Evolutionary conservation across 2,329 filamentous ascomycete genomes (phyloP), one percentile per base, ranked within the genome.

Genomic region (Fusarium sp.): DNA sequence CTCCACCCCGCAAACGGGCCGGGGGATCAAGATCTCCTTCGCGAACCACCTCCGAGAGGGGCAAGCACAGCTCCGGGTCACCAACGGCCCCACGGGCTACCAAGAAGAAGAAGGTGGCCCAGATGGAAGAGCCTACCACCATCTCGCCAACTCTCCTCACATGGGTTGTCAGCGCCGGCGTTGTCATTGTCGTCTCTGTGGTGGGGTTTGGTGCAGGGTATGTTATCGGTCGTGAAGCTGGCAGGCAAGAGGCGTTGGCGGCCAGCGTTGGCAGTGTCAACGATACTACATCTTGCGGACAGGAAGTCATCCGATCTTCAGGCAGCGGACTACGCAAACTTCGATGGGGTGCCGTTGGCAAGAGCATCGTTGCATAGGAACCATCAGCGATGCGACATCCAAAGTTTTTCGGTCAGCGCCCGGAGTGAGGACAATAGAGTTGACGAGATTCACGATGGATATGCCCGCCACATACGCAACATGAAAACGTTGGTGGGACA

Each of bases 171-270:
- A 88, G 87, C 60, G 89, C 90, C 10, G 89, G 90, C 20, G 89
- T 91, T 2, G 87, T 92, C 3, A 88, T 92, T 11, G 82, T 92
- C 13, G 87, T 92, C 5, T 90, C 87, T 10, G 90, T 91, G 3
- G 89, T 92, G 34, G 89, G 89, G 4, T 92, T 92, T 70, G 88
- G 90, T 4, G 90, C 90, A 11, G 90, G 90, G 13, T 91, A 91
- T 73, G 89, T 91, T 25, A 88, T 91, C 63, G 90, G 90, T 7
- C 83, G 89, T 27, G 90, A 92, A 71, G 88, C 90, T 25, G 90
- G 90, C 5, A 84, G 87, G 34, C 87, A 90, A 69, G 89, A 92
- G 74, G 77, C 81, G 14, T 77, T 86, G n/a, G 79, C 79, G 12
- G 81, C 81, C 18, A 74, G 74, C 40, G 69, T 75, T 44, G 77